phyloP scores from a whole-genome alignment of 305 asterid species.

The Solanum chacoense region DNA sequence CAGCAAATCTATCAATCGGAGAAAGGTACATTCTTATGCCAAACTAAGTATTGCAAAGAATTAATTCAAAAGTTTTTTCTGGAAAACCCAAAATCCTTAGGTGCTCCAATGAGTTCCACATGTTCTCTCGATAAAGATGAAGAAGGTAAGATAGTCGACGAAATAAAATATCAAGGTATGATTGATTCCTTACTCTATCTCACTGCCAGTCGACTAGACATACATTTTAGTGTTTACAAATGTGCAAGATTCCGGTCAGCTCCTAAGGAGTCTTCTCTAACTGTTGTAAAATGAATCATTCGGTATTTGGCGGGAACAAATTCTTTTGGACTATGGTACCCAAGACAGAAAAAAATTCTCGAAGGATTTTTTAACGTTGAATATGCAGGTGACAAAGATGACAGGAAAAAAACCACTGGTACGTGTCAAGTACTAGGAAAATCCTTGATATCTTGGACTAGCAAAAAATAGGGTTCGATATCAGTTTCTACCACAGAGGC shows the following conservation, averaged over 20 bases:
- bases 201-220: not conserved
- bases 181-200: not conserved
- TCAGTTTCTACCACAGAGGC: too few species aligned
- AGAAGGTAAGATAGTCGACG: not conserved
- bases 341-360: not conserved
- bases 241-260: not conserved
- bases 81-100: not conserved
- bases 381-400: not conserved
- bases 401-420: too few species aligned
- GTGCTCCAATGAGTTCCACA: not conserved
- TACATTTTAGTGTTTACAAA: not conserved
- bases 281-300: not conserved
- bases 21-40: not conserved
- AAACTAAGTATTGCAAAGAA: not conserved
- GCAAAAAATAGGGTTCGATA: too few species aligned
- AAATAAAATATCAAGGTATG: not conserved
- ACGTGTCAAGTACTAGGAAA: too few species aligned
- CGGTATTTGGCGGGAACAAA: not conserved
- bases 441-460: too few species aligned
- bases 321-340: not conserved
- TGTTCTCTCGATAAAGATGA: not conserved
- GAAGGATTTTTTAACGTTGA: not conserved
- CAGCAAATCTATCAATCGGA: not conserved
- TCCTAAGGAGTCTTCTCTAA: not conserved
- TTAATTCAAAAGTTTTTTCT: too few species aligned